Base-by-base conservation (phyloP, 2,329 filamentous ascomycete genomes). In the Cercospora canescens region DNA sequence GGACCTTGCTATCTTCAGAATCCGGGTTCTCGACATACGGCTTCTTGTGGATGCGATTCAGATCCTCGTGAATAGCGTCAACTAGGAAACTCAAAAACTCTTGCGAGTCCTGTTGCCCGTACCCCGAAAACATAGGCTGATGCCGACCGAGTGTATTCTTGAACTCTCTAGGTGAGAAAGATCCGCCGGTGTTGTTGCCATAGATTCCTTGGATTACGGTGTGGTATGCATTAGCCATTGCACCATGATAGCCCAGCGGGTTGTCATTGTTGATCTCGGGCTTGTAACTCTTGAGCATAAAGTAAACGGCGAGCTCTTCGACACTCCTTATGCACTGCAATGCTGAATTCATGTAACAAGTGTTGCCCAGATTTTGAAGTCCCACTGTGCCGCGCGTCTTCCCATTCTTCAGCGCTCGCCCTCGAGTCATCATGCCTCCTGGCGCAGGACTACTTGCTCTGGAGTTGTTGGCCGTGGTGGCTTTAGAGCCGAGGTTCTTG, bases 321-420 rank as follows among this genome's bases (percentile, higher is more conserved):
- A 97, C 93, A 72, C 92, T 96, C 59, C 94, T 89, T 60, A 99
- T 88, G 77, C 95, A 99, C 77, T 99, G 95, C 62, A 98, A 83
- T 9, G 95, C 95, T 24, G 94, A 97, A 79, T 98, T 98, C 94
- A 98, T 97, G 81, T 99, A 99, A 80, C 95, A 99, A 0, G 95
- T 98, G 75, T 99, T 99, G 57, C 95, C 95, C 14, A 99, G 82
- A 75, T 99, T 99, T 69, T 87, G 88, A 60, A 99, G 82, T 35
- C 95, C 95, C 48, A 94, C 91, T 45, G 89, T 90, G 34, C 95
- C 95, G 35, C 88, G 80, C 12, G 88, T 87, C 68, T 89, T 88
- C 9, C 91, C 91, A 41, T 88, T 87, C 71, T 88, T 89, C 67
- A 89, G 87, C 28, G 86, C 81, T 64, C 92, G 87, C 48, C 92